Evolutionary conservation across 208 protist genomes (phyloP).

Genomic region (Leishmania major): DNA sequence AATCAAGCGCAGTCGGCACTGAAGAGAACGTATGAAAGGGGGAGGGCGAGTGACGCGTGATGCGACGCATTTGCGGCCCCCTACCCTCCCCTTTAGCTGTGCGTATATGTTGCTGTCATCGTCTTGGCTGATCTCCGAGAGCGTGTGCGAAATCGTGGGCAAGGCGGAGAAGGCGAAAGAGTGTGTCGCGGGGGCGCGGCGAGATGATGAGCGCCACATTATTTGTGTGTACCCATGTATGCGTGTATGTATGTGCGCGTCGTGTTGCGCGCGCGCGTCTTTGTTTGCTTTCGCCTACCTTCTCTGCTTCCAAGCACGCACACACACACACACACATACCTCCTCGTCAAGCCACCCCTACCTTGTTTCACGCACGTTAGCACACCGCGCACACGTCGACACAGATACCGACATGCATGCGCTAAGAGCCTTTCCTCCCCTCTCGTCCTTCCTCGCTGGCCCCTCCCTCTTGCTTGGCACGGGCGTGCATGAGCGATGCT

Average conservation of each 20-base stretch:
- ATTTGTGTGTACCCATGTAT: not conserved
- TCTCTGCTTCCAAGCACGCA: too few species aligned
- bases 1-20: not conserved
- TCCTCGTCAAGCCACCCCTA: too few species aligned
- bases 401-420: not conserved
- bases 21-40: not conserved
- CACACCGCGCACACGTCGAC: not conserved
- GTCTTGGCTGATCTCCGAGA: too few species aligned
- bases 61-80: not conserved
- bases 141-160: too few species aligned
- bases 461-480: not conserved
- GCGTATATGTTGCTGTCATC: too few species aligned
- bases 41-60: not conserved
- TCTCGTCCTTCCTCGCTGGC: not conserved
- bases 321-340: too few species aligned
- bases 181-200: too few species aligned
- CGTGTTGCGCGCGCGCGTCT: too few species aligned
- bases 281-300: too few species aligned
- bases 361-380: not conserved
- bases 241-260: too few species aligned
- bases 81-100: not conserved
- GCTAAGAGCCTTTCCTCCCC: not conserved
- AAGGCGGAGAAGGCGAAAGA: too few species aligned
- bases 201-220: too few species aligned
- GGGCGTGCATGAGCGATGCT: not conserved